Evolutionary conservation across 805 yeast species (phyloP).

Genomic region (Candida vartiovaarae): DNA sequence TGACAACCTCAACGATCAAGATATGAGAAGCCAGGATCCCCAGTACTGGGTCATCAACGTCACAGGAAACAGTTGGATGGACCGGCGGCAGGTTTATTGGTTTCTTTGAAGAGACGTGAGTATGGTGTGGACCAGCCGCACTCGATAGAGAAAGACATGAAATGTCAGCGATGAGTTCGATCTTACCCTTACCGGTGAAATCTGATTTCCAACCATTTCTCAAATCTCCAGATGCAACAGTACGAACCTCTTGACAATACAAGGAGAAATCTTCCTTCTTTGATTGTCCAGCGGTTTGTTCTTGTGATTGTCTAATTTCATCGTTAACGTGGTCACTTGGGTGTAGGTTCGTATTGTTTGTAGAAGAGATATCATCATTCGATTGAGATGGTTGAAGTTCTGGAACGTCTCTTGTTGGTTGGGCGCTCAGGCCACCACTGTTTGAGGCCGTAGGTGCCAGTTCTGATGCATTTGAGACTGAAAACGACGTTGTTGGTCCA

Average conservation of each 20-base stretch:
- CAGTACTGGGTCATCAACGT: slow-evolving; percentile 70
- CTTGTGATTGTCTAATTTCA: slow-evolving; percentile 20
- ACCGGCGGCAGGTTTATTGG: slow-evolving; percentile 21
- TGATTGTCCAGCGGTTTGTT: slow-evolving; percentile 18
- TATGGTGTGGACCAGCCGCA: slow-evolving; percentile 38
- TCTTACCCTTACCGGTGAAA: slow-evolving; percentile 66
- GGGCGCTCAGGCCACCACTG: slow-evolving; percentile 3
- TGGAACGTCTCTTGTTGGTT: slow-evolving; percentile 1
- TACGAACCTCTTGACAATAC: slow-evolving; percentile 66
- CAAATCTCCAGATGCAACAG: slow-evolving; percentile 72
- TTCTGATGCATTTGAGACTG: slow-evolving; percentile 24
- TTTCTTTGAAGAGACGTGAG: slow-evolving; percentile 36
- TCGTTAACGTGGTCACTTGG: slow-evolving; percentile 29
- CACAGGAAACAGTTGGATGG: slow-evolving; percentile 59
- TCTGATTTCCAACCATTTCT: slow-evolving; percentile 96
- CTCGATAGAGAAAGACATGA: slow-evolving; percentile 53
- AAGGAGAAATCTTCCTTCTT: slow-evolving; percentile 32
- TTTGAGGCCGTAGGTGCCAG: slow-evolving; percentile 16
- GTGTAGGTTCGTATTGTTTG: slow-evolving; percentile 10
- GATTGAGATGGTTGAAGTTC: background rate
- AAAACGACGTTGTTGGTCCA: slow-evolving; percentile 31
- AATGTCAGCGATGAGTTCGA: slow-evolving; percentile 72
- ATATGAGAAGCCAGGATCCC: slow-evolving; percentile 76
- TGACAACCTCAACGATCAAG: slow-evolving; percentile 80
- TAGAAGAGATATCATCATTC: slow-evolving; percentile 10